Percentiles rank a stretch among this genome's conserved stretches.
Conservation (phyloP, 2,329 filamentous ascomycete genomes). For the Pezicula rhizophila region DNA sequence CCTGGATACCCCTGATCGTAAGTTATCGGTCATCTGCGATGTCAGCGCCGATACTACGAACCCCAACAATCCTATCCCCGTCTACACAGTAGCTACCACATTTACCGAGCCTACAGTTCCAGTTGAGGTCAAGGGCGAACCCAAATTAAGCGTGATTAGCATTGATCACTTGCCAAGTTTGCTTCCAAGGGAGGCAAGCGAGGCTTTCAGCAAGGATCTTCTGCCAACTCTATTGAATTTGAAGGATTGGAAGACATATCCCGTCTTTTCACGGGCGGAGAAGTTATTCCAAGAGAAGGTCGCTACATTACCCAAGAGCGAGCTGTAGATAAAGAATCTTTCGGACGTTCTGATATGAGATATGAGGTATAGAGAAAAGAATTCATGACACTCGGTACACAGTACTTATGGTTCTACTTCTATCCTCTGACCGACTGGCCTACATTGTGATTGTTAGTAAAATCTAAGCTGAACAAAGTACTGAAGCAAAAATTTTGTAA, state of each 20-base stretch:
- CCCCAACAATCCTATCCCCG: conserved; percentile 62
- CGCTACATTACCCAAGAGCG: conserved; percentile 49
- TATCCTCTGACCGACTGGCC: too few relatives aligned
- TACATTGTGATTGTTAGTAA: too few relatives aligned
- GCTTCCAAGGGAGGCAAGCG: conserved; percentile 78
- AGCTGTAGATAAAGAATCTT: not conserved
- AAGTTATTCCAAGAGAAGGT: conserved; percentile 82
- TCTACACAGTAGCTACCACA: conserved; percentile 80
- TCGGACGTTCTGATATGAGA: too few relatives aligned
- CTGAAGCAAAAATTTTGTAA: too few relatives aligned
- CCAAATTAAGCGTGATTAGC: conserved; percentile 69
- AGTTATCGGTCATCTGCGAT: conserved; percentile 75
- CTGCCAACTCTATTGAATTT: conserved; percentile 72
- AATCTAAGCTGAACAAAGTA: too few relatives aligned
- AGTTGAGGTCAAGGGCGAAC: conserved; percentile 52
- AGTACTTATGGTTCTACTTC: too few relatives aligned
- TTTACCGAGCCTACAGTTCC: conserved; percentile 83
- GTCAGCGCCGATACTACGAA: conserved; percentile 72
- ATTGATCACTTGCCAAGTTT: conserved; percentile 83
- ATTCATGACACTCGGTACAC: too few relatives aligned
- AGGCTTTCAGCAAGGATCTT: conserved; percentile 75
- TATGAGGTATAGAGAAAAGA: too few relatives aligned
- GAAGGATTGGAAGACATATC: conserved; percentile 64
- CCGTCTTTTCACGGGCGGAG: conserved; percentile 82
- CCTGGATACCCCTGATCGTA: conserved; percentile 61